phyloP scores from a whole-genome alignment of 169 alveolate genomes.

The Condylostoma magnum region DNA sequence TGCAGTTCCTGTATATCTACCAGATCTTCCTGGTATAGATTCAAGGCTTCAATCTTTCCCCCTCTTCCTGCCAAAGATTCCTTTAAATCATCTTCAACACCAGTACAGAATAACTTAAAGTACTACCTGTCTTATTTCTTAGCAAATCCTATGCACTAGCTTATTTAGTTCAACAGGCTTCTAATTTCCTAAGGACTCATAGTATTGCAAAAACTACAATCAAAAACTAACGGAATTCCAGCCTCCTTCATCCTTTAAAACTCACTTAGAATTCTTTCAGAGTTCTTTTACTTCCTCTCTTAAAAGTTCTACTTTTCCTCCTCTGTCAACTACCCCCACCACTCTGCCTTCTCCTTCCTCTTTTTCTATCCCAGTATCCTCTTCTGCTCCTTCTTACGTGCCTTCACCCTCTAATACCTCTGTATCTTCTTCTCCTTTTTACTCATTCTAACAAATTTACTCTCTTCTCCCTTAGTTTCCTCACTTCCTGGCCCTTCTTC shows the following conservation, averaged over 20 bases:
- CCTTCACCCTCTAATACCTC: not conserved
- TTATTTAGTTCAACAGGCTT: not conserved
- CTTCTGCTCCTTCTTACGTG: not conserved
- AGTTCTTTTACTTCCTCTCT: not conserved
- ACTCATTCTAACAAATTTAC: not conserved
- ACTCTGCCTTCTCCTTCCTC: not conserved
- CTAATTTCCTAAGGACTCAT: not conserved
- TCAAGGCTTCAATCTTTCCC: not conserved
- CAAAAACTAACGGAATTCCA: conserved; percentile 16
- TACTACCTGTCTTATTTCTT: not conserved
- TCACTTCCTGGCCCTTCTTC: too few relatives aligned
- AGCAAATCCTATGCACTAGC: not conserved
- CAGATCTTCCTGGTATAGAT: not conserved
- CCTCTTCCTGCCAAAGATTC: not conserved
- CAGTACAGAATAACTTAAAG: not conserved
- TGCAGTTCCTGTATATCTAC: not conserved
- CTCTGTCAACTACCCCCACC: not conserved
- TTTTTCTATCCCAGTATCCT: not conserved
- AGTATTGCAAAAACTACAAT: not conserved
- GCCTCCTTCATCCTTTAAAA: not conserved
- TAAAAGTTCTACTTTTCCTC: not conserved
- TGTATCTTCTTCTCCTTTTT: conserved; percentile 26
- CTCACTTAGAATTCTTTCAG: not conserved
- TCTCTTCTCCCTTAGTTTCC: not conserved
- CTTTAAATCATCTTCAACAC: not conserved